Evolutionary conservation across 2,329 filamentous ascomycete genomes (phyloP), one percentile per base, ranked within the genome.

Genomic region (Hymenoscyphus fructigenus): DNA sequence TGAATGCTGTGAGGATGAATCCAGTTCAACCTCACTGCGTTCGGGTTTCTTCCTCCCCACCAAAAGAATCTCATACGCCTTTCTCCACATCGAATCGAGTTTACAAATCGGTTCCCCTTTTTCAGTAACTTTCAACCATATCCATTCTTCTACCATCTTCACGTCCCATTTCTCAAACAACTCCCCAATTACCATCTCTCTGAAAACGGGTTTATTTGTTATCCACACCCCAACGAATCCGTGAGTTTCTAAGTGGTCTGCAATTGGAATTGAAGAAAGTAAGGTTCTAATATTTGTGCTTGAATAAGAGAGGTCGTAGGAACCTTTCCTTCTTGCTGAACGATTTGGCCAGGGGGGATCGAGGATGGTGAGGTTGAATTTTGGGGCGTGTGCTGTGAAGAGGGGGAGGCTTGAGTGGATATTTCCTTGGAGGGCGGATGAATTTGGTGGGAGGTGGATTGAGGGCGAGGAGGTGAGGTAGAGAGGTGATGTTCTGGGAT

Each of bases 281-380:
- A 89, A 79, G 1, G 72, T 61, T 14, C 78, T 75, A 62, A 87
- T 80, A 59, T 85, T 81, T 65, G 60, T 60, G 73, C 72, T 66
- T 36, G 78, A 78, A 60, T 78, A 72, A 5, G 82, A 81, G 5
- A 82, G 85, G 1, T 72, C 68, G 75, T 87, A 85, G 69, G 81
- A 71, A 72, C 78, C 81, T 71, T 85, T 87, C 47, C 89, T 82
- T 69, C 84, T 84, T 15, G 86, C 91, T 5, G 91, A 93, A 57
- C 88, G 84, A 73, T 92, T 94, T 0, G 91, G 90, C 91, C 91
- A 94, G 0, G 91, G 91, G 2, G 91, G 91, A 73, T 94, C 91
- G 23, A 93, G 78, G 7, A 93, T 75, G 44, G 93, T 80, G 56
- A 93, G 79, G 68, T 91, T 80, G 75, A 94, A 93, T 6, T 75